Percentiles rank a stretch among this genome's conserved stretches.
Conservation (phyloP, 2,329 filamentous ascomycete genomes). For the Trichoderma sp. region DNA sequence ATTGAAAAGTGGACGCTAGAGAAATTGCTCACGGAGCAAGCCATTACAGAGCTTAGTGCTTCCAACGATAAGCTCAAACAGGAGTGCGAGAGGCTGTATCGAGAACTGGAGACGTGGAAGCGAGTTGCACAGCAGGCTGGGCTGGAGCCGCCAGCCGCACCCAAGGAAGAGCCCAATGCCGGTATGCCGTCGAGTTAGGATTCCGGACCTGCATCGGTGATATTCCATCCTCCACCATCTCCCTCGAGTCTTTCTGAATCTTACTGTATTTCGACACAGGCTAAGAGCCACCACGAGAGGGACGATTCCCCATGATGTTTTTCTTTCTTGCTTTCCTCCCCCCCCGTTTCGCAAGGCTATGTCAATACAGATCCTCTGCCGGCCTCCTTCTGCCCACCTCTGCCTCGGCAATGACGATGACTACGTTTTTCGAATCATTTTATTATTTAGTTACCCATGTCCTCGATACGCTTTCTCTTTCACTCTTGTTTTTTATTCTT, state of each 20-base stretch:
- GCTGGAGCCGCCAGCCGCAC: constrained; percentile 40
- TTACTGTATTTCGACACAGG: neutral
- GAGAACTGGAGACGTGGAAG: constrained; percentile 78
- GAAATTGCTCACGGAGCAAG: constrained; percentile 85
- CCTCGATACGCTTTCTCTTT: neutral
- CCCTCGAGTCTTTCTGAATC: neutral
- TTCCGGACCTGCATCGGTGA: constrained; percentile 21
- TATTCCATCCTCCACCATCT: constrained; percentile 18
- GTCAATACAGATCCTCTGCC: neutral
- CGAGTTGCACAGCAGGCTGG: constrained; percentile 61
- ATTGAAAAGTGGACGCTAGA: constrained; percentile 92
- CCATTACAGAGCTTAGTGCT: constrained; percentile 79
- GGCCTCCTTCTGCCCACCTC: neutral
- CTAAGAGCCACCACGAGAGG: neutral
- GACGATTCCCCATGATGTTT: neutral
- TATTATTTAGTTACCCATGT: neutral
- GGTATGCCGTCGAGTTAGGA: constrained; percentile 31
- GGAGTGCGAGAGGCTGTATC: constrained; percentile 74
- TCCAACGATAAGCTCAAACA: constrained; percentile 84
- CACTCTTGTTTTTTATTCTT: neutral
- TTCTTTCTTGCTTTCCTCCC: neutral
- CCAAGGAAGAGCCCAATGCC: constrained; percentile 35
- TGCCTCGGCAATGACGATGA: constrained; percentile 7
- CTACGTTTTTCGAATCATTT: neutral
- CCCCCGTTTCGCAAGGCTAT: neutral